Percentiles rank a stretch among this genome's conserved stretches.
These are phyloP conservation scores for Termitomyces sp. DNA, from an alignment of 768 basidiomycete genomes.

Conservation along the genomic window DNA sequence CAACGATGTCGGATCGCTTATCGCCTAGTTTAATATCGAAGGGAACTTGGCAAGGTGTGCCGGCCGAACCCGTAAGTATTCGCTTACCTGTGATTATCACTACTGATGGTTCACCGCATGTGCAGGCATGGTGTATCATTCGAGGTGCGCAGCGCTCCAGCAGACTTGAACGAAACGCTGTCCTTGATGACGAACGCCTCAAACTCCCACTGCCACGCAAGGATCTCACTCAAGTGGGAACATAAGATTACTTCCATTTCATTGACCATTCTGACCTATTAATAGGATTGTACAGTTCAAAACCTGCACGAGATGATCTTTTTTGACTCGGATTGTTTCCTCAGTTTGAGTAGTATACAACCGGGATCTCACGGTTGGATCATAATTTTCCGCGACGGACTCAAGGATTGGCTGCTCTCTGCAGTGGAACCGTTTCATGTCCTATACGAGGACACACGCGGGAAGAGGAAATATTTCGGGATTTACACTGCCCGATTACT, in stretches of 20 bases:
- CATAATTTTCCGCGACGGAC: constrained; percentile 12
- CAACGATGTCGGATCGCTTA: neutral
- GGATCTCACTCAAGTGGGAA: neutral
- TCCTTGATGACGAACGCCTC: constrained; percentile 2
- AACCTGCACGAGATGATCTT: constrained; percentile 9
- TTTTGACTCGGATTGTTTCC: constrained; percentile 8
- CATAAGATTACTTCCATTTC: neutral
- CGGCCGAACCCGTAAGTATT: neutral
- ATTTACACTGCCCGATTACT: constrained; percentile 6
- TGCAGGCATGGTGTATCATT: neutral
- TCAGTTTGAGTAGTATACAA: constrained; percentile 3
- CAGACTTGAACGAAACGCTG: neutral
- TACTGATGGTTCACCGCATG: neutral
- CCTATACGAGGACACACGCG: neutral
- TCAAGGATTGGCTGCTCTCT: constrained; percentile 9
- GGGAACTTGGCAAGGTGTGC: neutral
- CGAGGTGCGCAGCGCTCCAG: neutral
- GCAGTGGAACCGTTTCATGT: constrained; percentile 6
- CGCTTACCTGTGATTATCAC: neutral
- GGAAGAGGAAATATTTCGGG: constrained; percentile 5
- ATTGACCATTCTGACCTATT: neutral
- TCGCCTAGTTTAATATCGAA: neutral
- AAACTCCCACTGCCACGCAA: constrained; percentile 4
- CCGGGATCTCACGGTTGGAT: constrained; percentile 12
- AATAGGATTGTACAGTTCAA: neutral